phyloP scores from a whole-genome alignment of 1,139 yeast species.

The Spathaspora sp. region DNA sequence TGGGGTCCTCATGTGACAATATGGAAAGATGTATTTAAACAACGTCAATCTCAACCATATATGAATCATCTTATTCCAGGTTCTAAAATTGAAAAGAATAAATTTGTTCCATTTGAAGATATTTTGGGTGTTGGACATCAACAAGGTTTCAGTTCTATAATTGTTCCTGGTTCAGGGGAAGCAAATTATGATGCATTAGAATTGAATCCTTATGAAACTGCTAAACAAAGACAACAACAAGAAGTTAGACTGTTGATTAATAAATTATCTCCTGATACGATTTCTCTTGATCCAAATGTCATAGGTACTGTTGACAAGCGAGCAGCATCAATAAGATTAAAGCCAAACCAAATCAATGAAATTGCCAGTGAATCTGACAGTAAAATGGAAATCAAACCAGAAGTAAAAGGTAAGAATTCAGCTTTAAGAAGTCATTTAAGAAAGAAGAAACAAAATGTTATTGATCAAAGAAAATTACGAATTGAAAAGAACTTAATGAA shows the following conservation, averaged over 20 bases:
- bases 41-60: slow-evolving; percentile 68
- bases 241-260: slow-evolving; percentile 86
- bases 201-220: slow-evolving; percentile 86
- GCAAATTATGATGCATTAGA: slow-evolving; percentile 96
- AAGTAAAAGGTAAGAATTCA: slow-evolving; percentile 77
- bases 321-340: slow-evolving; percentile 61
- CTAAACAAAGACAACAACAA: slow-evolving; percentile 89
- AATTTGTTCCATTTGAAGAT: slow-evolving; percentile 95
- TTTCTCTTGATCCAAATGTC: slow-evolving; percentile 82
- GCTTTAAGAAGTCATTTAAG: slow-evolving; percentile 77
- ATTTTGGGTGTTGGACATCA: slow-evolving; percentile 85
- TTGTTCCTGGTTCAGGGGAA: slow-evolving; percentile 97
- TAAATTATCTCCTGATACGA: slow-evolving; percentile 90
- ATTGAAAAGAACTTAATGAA: slow-evolving; percentile 72
- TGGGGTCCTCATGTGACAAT: slow-evolving; percentile 95
- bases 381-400: slow-evolving; percentile 53
- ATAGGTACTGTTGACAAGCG: slow-evolving; percentile 84
- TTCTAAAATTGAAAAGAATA: slow-evolving; percentile 62
- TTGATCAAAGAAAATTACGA: slow-evolving; percentile 83
- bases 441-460: slow-evolving; percentile 81
- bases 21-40: slow-evolving; percentile 72
- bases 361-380: slow-evolving; percentile 29
- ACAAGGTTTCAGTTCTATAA: slow-evolving; percentile 72
- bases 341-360: slow-evolving; percentile 58
- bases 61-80: slow-evolving; percentile 90